These are phyloP conservation scores for Purpureocillium lavendulum DNA, from an alignment of 2,329 filamentous ascomycete genomes.

Conservation along the genomic window DNA sequence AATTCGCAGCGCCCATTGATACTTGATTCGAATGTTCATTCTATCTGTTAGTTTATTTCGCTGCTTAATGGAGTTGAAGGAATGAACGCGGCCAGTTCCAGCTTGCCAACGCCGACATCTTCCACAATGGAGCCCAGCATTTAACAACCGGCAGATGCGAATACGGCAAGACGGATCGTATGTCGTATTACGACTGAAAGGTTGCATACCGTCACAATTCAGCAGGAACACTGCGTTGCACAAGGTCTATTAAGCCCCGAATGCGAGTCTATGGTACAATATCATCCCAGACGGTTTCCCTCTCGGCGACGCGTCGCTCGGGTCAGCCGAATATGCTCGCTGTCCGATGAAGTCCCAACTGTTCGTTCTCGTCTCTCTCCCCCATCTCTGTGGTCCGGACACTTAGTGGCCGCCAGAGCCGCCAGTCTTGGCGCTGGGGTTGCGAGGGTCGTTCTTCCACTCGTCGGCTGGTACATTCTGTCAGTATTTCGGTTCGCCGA, in stretches of 20 bases:
- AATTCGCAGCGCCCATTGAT: too few relatives aligned
- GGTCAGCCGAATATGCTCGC: slow-evolving; percentile 17
- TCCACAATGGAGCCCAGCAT: too few relatives aligned
- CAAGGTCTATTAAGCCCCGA: slow-evolving; percentile 24
- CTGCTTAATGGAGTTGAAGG: too few relatives aligned
- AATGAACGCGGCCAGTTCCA: too few relatives aligned
- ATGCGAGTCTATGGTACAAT: slow-evolving; percentile 35
- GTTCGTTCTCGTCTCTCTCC: slow-evolving; percentile 11
- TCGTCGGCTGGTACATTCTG: slow-evolving; percentile 60
- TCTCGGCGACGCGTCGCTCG: slow-evolving; percentile 10
- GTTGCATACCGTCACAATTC: too few relatives aligned
- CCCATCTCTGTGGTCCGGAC: neutral
- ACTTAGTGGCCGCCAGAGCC: slow-evolving; percentile 35
- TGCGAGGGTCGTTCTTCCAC: slow-evolving; percentile 95
- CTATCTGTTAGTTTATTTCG: too few relatives aligned
- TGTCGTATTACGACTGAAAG: too few relatives aligned
- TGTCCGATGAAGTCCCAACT: slow-evolving; percentile 1
- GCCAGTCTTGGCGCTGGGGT: slow-evolving; percentile 50
- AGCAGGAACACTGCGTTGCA: slow-evolving; percentile 10
- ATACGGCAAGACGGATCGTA: too few relatives aligned
- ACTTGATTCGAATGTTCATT: too few relatives aligned
- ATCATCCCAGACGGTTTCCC: slow-evolving; percentile 17
- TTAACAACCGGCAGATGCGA: too few relatives aligned
- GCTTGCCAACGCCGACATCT: too few relatives aligned
- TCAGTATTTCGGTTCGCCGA: slow-evolving; percentile 12